Percentiles rank a stretch among this genome's conserved stretches.
Conservation (phyloP, 805 yeast species). For the Sugiyamaella valdiviana region DNA sequence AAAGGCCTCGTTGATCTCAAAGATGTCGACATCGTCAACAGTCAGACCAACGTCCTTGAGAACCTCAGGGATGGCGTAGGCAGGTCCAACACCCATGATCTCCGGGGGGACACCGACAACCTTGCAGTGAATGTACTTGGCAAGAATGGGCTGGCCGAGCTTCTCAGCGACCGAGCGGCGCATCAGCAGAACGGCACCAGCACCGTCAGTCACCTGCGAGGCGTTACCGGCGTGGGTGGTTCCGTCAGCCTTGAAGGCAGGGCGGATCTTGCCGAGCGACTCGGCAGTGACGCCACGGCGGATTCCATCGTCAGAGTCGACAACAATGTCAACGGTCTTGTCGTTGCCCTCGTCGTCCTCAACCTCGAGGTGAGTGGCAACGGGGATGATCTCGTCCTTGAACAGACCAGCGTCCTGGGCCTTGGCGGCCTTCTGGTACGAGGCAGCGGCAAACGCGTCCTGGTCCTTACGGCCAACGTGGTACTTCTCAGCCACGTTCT, state of each 20-base stretch:
- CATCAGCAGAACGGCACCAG: conserved; percentile 80
- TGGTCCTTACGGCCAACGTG: conserved; percentile 62
- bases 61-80: conserved; percentile 84
- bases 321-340: conserved; percentile 45
- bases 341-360: conserved; percentile 59
- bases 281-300: conserved; percentile 78
- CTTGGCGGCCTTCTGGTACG: conserved; percentile 75
- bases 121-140: conserved; percentile 71
- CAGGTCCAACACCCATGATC: conserved; percentile 98
- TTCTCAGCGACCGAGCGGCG: conserved; percentile 79
- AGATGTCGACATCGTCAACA: conserved; percentile 62
- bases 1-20: conserved; percentile 93
- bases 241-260: conserved; percentile 83
- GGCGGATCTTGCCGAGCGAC: conserved; percentile 66
- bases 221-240: conserved; percentile 94
- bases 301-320: conserved; percentile 82
- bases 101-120: conserved; percentile 94
- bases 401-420: conserved; percentile 72
- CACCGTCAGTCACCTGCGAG: conserved; percentile 94
- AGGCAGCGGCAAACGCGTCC: conserved; percentile 83
- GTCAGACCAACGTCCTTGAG: conserved; percentile 55
- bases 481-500: conserved; percentile 73
- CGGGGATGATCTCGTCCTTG: conserved; percentile 82
- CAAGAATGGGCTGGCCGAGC: conserved; percentile 65
- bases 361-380: conserved; percentile 52